Percentiles rank a stretch among this genome's conserved stretches.
Evolutionary conservation across 768 basidiomycete genomes (phyloP).

Genomic region (Russula ochroleuca): DNA sequence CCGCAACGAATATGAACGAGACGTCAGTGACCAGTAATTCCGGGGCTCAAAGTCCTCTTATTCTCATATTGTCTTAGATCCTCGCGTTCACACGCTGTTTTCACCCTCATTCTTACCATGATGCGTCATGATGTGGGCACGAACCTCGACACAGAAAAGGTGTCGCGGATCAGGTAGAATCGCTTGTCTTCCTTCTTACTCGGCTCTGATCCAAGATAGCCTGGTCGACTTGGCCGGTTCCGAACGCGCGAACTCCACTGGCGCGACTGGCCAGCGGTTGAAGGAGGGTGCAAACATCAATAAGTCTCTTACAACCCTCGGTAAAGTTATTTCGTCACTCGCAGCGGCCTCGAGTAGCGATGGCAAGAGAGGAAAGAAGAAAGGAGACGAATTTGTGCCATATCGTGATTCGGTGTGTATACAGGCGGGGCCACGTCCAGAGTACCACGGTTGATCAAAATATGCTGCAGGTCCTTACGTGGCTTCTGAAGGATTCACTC

Average conservation of each 20-base stretch:
- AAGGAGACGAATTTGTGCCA: conserved; percentile 88
- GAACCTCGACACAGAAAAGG: conserved; percentile 93
- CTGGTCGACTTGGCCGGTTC: conserved; percentile 96
- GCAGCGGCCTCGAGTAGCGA: conserved; percentile 57
- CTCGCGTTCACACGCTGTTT: conserved; percentile 96
- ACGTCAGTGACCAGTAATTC: conserved; percentile 45
- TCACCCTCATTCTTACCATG: conserved; percentile 92
- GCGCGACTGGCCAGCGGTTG: conserved; percentile 91
- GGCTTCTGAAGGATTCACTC: conserved; percentile 96
- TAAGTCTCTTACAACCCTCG: conserved; percentile 95
- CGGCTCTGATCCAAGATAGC: conserved; percentile 38
- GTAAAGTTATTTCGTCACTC: conserved; percentile 93
- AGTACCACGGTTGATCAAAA: neutral
- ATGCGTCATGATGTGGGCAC: conserved; percentile 80
- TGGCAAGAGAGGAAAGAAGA: conserved; percentile 69
- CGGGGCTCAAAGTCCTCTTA: neutral
- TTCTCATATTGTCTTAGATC: conserved; percentile 46
- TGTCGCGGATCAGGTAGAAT: conserved; percentile 88
- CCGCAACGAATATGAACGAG: conserved; percentile 99
- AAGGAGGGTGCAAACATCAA: conserved; percentile 99
- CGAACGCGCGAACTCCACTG: conserved; percentile 95
- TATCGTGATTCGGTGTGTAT: conserved; percentile 89
- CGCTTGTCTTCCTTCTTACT: neutral
- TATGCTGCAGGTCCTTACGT: conserved; percentile 75
- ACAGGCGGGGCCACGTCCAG: neutral